A percentile compares a stretch with the other conserved stretches of the same genome.
phyloP scores from a whole-genome alignment of 208 protist genomes.

The Wallacemonas sp. region DNA sequence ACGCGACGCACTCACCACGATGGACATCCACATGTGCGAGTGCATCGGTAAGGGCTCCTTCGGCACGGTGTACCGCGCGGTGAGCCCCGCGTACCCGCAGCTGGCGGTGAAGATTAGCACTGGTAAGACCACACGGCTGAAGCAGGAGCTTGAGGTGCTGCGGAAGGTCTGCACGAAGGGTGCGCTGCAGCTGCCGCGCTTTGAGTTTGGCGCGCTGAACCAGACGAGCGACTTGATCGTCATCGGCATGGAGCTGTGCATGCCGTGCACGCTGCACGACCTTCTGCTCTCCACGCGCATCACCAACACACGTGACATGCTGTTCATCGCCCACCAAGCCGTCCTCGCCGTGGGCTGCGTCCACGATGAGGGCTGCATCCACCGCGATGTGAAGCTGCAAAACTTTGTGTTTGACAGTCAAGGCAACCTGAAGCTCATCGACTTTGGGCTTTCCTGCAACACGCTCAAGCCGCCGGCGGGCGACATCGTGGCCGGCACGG shows the following conservation, averaged over 20 bases:
- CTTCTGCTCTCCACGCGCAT: conserved; percentile 76
- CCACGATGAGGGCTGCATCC: conserved; percentile 86
- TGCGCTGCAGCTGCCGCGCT: conserved; percentile 77
- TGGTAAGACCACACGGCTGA: conserved; percentile 75
- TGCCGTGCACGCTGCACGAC: conserved; percentile 88
- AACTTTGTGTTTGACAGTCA: conserved; percentile 92
- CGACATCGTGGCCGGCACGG: conserved; percentile 88
- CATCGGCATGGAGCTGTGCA: conserved; percentile 90
- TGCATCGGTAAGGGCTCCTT: conserved; percentile 88
- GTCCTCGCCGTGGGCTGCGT: conserved; percentile 87
- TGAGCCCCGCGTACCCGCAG: conserved; percentile 59
- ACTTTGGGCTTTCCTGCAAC: conserved; percentile 88
- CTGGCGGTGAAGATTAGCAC: conserved; percentile 88
- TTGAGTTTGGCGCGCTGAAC: conserved; percentile 91
- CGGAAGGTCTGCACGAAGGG: conserved; percentile 84
- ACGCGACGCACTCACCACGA: conserved; percentile 25
- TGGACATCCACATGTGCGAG: conserved; percentile 68
- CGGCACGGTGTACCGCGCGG: conserved; percentile 86
- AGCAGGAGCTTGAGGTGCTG: conserved; percentile 83
- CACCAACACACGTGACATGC: conserved; percentile 84
- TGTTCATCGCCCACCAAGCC: conserved; percentile 92
- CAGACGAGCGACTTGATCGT: conserved; percentile 73
- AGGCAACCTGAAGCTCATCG: conserved; percentile 90
- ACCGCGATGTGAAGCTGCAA: conserved; percentile 92
- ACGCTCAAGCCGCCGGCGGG: conserved; percentile 72